Evolutionary conservation across 2,329 filamentous ascomycete genomes (phyloP), one percentile per base, ranked within the genome.

Genomic region (Aspergillus bombycis): DNA sequence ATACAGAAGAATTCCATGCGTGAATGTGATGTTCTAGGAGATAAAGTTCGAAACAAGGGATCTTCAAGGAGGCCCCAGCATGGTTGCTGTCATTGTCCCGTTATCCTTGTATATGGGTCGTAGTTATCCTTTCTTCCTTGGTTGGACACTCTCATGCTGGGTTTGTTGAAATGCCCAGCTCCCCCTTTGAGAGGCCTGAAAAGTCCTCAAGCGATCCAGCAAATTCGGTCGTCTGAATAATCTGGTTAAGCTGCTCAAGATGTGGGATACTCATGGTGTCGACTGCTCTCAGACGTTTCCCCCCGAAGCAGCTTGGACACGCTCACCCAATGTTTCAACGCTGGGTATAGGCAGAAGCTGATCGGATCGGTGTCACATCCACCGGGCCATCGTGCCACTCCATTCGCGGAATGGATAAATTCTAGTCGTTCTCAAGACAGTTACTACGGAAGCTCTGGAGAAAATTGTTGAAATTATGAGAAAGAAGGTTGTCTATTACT

Each of bases 391-490:
- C 10, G 11, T 10, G 32, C 32, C 32, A 34, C 32, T 3, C 32
- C 32, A 11, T 34, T 34, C 32, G 11, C 11, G 32, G 32, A 3
- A 34, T 34, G 32, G 32, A 12, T 34, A 4, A 34, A 34, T 34
- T 34, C 32, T 11, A 11, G 32, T 34, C 32, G 32, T 73, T 34
- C 73, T 74, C 58, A 52, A 55, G 9, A 62, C 62, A 3, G 62
- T 71, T 28, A 52, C 71, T 48, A 66, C 26, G 26, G 2, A 28
- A 28, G 26, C 26, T 28, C 5, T 28, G 26, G 26, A 4, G 26
- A 28, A 28, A 28, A 5, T 28, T 28, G 26, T 28, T 28, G 26
- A 28, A 28, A 28, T 28, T 28, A 28, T 28, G 26, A 28, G n/a
- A n/a, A n/a, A 28, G 26, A 28, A 28, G 26, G 26, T 28, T 28